These are phyloP conservation scores for Fusarium circinatum DNA, from an alignment of 2,329 filamentous ascomycete species.

Conservation along the genomic window DNA sequence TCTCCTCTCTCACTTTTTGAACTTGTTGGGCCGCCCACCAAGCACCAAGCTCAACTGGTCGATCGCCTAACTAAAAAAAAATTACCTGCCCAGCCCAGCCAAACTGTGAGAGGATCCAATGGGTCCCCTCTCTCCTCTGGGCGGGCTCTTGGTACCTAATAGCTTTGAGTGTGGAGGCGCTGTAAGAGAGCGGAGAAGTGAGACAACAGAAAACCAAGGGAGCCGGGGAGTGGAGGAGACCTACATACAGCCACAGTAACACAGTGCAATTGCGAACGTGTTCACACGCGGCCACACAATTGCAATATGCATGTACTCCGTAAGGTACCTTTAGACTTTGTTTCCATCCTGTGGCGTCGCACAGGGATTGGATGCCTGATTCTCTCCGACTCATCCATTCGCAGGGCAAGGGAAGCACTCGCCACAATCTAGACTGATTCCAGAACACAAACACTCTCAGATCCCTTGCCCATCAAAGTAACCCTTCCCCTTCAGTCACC, in stretches of 20 bases:
- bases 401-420: conserved; percentile 29
- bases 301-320: neutral
- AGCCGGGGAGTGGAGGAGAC: conserved; percentile 6
- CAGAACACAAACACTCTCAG: conserved; percentile 33
- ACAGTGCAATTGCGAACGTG: conserved; percentile 11
- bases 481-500: conserved; percentile 13
- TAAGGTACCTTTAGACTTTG: neutral
- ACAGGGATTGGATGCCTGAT: conserved; percentile 23
- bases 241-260: conserved; percentile 26
- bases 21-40: conserved; percentile 48
- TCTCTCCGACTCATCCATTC: conserved; percentile 27
- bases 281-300: conserved; percentile 7
- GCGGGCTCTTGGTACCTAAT: conserved; percentile 8
- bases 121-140: neutral
- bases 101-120: conserved; percentile 36
- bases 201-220: conserved; percentile 34
- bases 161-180: conserved; percentile 37
- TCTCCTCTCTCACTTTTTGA: conserved; percentile 20
- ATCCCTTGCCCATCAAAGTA: conserved; percentile 20
- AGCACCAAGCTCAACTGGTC: conserved; percentile 45
- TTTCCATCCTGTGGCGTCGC: conserved; percentile 20
- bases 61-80: conserved; percentile 37
- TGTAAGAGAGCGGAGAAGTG: conserved; percentile 40
- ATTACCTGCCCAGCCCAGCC: conserved; percentile 8
- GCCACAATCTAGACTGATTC: conserved; percentile 38